phyloP scores from a whole-genome alignment of 306 rosid genomes.

The Bauhinia variegata region DNA sequence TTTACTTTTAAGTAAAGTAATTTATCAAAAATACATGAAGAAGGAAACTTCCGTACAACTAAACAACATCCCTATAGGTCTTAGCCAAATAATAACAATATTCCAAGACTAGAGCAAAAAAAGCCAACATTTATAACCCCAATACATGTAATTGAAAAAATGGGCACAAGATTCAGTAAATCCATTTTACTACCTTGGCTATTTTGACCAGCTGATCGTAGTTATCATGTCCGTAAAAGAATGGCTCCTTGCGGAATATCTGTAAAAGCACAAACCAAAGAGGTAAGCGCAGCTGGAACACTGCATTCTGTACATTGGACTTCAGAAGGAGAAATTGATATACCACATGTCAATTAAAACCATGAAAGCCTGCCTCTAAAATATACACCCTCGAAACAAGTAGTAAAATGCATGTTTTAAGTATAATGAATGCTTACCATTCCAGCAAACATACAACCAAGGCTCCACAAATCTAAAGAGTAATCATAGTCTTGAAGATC shows the following conservation, averaged over 20 bases:
- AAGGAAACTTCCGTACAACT: not conserved
- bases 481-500: conserved; percentile 97
- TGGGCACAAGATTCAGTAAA: conserved; percentile 14
- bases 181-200: conserved; percentile 62
- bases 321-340: conserved; percentile 24
- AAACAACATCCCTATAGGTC: not conserved
- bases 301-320: conserved; percentile 25
- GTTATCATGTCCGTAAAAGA: conserved; percentile 95
- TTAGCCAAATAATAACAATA: not conserved
- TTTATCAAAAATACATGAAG: not conserved
- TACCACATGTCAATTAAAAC: conserved; percentile 13
- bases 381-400: not conserved
- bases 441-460: conserved; percentile 97
- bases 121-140: conserved; percentile 18
- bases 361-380: not conserved
- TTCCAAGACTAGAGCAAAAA: conserved; percentile 8
- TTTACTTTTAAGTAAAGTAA: not conserved
- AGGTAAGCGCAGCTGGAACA: conserved; percentile 46
- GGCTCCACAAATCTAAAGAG: conserved; percentile 92
- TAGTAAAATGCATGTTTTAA: not conserved
- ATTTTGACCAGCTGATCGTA: conserved; percentile 91
- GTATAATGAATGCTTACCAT: conserved; percentile 60
- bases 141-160: conserved; percentile 16
- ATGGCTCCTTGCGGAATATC: conserved; percentile 98
- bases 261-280: conserved; percentile 49